Conservation (phyloP, 192 early-diverging fungal species). For the Entrophospora sp. region DNA sequence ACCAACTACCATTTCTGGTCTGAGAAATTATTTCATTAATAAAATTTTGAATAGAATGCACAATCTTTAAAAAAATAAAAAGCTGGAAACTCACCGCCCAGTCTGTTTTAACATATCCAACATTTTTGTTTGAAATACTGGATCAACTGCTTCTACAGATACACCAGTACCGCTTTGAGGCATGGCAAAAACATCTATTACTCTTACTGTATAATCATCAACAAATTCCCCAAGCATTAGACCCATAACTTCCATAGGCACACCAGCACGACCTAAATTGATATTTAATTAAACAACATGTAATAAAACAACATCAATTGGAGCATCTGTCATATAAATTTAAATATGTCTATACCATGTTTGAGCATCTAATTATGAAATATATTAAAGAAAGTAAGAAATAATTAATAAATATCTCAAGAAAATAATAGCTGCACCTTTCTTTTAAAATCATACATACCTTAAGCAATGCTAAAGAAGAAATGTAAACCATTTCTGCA, state of each 20-base stretch:
- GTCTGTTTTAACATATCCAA: constrained; percentile 99
- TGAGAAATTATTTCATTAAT: constrained; percentile 26
- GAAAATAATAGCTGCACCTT: background rate
- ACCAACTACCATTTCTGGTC: constrained; percentile 98
- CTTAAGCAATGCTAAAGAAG: constrained; percentile 94
- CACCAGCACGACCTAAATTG: constrained; percentile 79
- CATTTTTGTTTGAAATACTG: constrained; percentile 99
- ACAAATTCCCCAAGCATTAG: constrained; percentile 99
- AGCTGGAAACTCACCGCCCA: constrained; percentile 60
- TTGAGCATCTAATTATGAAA: constrained; percentile 64
- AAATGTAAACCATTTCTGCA: constrained; percentile 98
- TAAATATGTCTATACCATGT: constrained; percentile 50
- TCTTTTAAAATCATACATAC: constrained; percentile 30
- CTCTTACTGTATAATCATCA: constrained; percentile 98
- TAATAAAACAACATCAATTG: background rate
- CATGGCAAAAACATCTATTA: constrained; percentile 99
- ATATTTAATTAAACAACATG: constrained; percentile 17
- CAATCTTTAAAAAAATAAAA: no score
- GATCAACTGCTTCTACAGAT: constrained; percentile 98
- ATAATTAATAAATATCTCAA: background rate
- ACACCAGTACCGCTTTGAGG: constrained; percentile 99
- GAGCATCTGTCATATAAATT: no score
- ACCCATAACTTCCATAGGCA: constrained; percentile 99
- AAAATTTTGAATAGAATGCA: background rate
- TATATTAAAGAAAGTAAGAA: background rate